Evolutionary conservation across 352 stramenopile genomes (phyloP), one percentile per base, ranked within the genome.

Genomic region (Phytophthora crassamura): DNA sequence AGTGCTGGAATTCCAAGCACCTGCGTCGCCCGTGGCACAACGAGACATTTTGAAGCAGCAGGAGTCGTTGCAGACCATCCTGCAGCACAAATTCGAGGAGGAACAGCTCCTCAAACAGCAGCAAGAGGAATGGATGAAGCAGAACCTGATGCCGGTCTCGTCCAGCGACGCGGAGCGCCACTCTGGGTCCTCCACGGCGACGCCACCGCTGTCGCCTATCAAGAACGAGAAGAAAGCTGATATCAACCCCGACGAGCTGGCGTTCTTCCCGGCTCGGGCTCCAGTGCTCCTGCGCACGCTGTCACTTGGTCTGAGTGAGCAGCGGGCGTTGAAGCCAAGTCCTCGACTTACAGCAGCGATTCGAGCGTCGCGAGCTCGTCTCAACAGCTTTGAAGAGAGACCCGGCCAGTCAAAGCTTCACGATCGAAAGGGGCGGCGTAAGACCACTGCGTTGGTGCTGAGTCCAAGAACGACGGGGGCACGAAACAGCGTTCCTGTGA

Each of bases 111-210:
- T 92, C 2, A 90, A 92, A 34, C 74, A 88, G 48, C 81, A 92
- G 55, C 84, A 92, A 42, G 78, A 89, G 25, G 81, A 89, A 36
- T 92, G 84, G 84, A 88, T 92, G 78, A 77, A 75, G 7, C 67
- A 67, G 59, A 63, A 77, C 30, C 63, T 76, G 14, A 72, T 73
- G 41, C 59, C 68, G 28, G 43, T 56, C 5, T 45, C 39, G 7
- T 28, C 47, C 7, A 52, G 25, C 22, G 50, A 60, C 22, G 53
- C 7, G 10, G 40, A 59, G 16, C 9, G 39, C 43, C 25, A 5
- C 25, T 59, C 69, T 25, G 70, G 55, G 28, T 67, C 70, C 16
- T 48, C 80, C 22, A 80, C 74, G 0, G 65, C 78, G 18, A 77
- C 49, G 34, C 50, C 51, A 54, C 52, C 47, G 3, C 16, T 63